A percentile compares a stretch with the other conserved stretches of the same genome.
Conservation (phyloP, 257 asterid genomes). For the Capsicum rhomboideum region DNA sequence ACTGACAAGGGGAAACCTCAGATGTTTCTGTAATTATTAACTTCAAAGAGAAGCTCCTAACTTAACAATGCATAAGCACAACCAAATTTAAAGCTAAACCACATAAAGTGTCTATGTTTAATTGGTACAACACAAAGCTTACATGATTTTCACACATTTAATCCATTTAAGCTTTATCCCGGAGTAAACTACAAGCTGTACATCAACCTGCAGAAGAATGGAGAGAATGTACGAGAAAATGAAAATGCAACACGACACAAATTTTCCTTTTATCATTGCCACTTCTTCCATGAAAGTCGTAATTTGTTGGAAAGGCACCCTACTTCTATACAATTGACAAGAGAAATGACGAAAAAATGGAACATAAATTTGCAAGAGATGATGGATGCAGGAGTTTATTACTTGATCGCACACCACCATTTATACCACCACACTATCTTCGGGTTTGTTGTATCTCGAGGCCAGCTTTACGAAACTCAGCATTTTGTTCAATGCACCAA, state of each 20-base stretch:
- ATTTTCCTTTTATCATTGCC: neutral
- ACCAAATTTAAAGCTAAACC: neutral
- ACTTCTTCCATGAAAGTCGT: neutral
- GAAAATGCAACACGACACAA: neutral
- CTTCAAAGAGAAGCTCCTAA: neutral
- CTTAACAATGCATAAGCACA: neutral
- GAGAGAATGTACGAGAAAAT: neutral
- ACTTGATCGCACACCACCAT: neutral
- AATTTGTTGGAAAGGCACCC: neutral
- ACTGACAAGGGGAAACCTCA: neutral
- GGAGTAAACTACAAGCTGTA: neutral
- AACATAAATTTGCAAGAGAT: neutral
- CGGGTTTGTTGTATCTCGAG: neutral
- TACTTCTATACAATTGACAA: neutral
- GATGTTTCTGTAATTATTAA: neutral
- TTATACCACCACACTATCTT: slow-evolving; percentile 3
- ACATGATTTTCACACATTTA: neutral
- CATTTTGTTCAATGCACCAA: slow-evolving; percentile 88
- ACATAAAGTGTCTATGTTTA: neutral
- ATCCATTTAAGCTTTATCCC: neutral
- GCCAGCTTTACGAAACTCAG: slow-evolving; percentile 33
- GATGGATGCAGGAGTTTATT: neutral
- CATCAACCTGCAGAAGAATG: neutral
- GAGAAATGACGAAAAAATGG: neutral
- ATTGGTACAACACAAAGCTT: neutral